Evolutionary conservation across 2,329 filamentous ascomycete genomes (phyloP).

Genomic region (Capronia americana): DNA sequence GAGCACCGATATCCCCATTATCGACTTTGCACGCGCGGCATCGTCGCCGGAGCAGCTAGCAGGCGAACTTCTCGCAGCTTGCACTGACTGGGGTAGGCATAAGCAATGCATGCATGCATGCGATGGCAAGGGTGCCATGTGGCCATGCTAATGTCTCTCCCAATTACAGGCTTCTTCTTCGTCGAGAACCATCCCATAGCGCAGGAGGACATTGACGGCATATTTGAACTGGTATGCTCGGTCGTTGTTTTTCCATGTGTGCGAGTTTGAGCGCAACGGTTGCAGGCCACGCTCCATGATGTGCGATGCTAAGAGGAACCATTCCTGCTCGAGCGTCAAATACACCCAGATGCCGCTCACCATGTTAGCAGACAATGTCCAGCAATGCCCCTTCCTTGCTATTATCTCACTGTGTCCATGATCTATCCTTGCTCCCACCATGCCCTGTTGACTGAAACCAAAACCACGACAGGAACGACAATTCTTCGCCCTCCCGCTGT

Average conservation of each 20-base stretch:
- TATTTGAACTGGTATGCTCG: constrained; percentile 61
- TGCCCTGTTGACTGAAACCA: not conserved
- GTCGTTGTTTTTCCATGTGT: not conserved
- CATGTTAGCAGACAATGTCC: too few species aligned
- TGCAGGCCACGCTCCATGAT: not conserved
- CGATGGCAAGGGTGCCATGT: constrained; percentile 17
- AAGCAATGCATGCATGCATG: not conserved
- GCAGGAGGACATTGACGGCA: constrained; percentile 62
- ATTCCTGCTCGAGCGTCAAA: not conserved
- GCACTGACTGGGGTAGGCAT: constrained; percentile 29
- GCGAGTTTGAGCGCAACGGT: not conserved
- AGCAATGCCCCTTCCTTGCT: too few species aligned
- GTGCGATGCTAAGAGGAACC: too few species aligned
- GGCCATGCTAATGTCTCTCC: constrained; percentile 16
- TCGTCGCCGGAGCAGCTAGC: constrained; percentile 24
- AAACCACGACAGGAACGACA: constrained; percentile 12
- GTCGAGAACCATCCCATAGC: constrained; percentile 65
- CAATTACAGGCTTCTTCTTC: constrained; percentile 62
- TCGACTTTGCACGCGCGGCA: constrained; percentile 21
- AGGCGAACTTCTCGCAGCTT: constrained; percentile 20
- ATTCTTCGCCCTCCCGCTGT: constrained; percentile 23
- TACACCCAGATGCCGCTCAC: too few species aligned
- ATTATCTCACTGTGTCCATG: not conserved
- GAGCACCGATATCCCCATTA: constrained; percentile 25
- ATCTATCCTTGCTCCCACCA: not conserved